Evolutionary conservation across 495 filamentous ascomycete genomes (phyloP).

Genomic region (Durotheca rogersii): DNA sequence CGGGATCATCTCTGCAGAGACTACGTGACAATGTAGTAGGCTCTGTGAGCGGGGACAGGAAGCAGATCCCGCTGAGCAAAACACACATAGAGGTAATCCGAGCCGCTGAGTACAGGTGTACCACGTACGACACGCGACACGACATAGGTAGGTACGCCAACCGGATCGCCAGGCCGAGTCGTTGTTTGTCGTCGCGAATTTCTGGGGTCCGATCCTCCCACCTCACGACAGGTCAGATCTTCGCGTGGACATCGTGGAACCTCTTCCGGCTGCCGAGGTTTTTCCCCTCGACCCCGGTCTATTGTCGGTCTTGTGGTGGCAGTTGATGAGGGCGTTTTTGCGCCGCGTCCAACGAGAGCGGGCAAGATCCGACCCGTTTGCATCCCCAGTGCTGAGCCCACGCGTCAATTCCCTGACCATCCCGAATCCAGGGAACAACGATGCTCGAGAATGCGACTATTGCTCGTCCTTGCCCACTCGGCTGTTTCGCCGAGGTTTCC

Average conservation of each 20-base stretch:
- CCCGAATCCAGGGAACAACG: constrained; percentile 31
- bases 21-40: constrained; percentile 14
- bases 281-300: background rate
- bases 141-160: too few species aligned
- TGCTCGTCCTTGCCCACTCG: constrained; percentile 21
- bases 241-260: constrained; percentile 1
- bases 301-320: too few species aligned
- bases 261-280: constrained; percentile 4
- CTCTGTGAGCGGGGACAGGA: constrained; percentile 19
- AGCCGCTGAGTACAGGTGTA: too few species aligned
- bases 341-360: constrained; percentile 19
- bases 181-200: background rate
- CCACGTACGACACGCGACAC: too few species aligned
- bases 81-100: too few species aligned
- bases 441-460: constrained; percentile 23
- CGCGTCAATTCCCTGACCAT: constrained; percentile 30
- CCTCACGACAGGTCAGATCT: background rate
- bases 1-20: constrained; percentile 25
- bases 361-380: constrained; percentile 27
- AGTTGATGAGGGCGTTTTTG: constrained; percentile 12
- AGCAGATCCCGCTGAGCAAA: too few species aligned
- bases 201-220: constrained; percentile 11
- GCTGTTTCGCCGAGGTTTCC: constrained; percentile 29
- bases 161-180: constrained; percentile 10
- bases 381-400: constrained; percentile 21